Evolutionary conservation across 1,284 basidiomycete species (phyloP).

Genomic region (Trichosporon ovoides): DNA sequence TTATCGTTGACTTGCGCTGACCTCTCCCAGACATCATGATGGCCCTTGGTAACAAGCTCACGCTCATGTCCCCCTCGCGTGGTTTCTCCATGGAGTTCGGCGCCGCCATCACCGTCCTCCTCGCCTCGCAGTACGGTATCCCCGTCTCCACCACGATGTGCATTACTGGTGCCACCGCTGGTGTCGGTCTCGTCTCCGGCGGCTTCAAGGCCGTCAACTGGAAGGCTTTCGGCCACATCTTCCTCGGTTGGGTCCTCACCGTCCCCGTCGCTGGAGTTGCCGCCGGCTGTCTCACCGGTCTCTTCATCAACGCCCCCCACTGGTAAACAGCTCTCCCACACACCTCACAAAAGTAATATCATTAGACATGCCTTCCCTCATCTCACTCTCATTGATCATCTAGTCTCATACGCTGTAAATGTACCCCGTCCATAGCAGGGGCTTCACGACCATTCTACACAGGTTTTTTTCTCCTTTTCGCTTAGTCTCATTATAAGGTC

Average conservation of each 20-base stretch:
- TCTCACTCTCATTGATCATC: neutral
- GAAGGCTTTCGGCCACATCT: conserved; percentile 39
- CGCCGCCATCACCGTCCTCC: conserved; percentile 50
- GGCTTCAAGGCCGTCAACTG: conserved; percentile 47
- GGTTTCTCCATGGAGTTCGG: conserved; percentile 54
- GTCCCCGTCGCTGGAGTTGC: conserved; percentile 49
- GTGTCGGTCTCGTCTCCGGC: conserved; percentile 48
- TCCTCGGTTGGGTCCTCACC: conserved; percentile 48
- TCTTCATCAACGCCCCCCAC: conserved; percentile 49
- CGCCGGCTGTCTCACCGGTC: conserved; percentile 45
- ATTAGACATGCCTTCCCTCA: neutral
- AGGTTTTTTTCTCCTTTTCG: neutral
- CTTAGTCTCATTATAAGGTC: neutral
- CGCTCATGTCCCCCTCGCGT: conserved; percentile 51
- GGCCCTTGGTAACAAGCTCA: conserved; percentile 51
- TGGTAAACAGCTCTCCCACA: conserved; percentile 12
- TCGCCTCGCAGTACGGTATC: conserved; percentile 49
- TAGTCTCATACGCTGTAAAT: neutral
- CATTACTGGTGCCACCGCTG: conserved; percentile 42
- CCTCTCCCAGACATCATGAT: conserved; percentile 48
- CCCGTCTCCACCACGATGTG: conserved; percentile 50
- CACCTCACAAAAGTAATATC: too few relatives aligned
- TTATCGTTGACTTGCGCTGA: too few relatives aligned
- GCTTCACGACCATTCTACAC: neutral
- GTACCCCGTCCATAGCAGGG: neutral